Evolutionary conservation across 2,329 filamentous ascomycete genomes (phyloP).

Genomic region (Sclerotinia subarctica): DNA sequence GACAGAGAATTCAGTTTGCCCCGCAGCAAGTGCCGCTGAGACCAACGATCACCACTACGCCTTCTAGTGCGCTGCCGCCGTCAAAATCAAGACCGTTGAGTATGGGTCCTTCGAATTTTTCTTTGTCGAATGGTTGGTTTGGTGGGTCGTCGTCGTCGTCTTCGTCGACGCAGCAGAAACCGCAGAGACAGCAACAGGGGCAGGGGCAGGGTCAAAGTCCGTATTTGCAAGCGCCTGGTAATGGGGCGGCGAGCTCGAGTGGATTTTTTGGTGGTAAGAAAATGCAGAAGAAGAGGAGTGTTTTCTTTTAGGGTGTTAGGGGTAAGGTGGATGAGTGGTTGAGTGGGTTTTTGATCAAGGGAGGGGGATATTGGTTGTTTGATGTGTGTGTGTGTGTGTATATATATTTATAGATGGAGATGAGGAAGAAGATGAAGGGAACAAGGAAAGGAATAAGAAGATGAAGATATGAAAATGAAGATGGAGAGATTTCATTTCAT

Average conservation of each 20-base stretch:
- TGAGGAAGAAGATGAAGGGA: too few species aligned
- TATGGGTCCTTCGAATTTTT: background rate
- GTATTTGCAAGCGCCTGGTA: conserved; percentile 35
- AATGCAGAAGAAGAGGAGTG: conserved; percentile 38
- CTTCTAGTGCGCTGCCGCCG: conserved; percentile 11
- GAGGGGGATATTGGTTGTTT: background rate
- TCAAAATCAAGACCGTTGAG: conserved; percentile 23
- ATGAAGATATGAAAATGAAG: background rate
- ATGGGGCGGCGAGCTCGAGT: conserved; percentile 43
- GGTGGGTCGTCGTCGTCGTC: conserved; percentile 20
- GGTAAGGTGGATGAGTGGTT: background rate
- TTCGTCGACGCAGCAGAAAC: conserved; percentile 27
- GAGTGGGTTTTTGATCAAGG: background rate
- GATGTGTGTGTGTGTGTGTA: too few species aligned
- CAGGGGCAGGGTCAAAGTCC: background rate
- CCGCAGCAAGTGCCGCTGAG: conserved; percentile 26
- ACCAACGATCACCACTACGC: conserved; percentile 20
- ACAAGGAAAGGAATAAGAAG: too few species aligned
- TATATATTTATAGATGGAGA: too few species aligned
- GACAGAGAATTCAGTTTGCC: background rate
- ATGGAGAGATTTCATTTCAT: background rate
- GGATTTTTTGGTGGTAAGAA: conserved; percentile 43
- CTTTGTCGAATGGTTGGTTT: background rate
- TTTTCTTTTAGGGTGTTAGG: conserved; percentile 28
- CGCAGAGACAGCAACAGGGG: background rate